Evolutionary conservation across 495 filamentous ascomycete genomes (phyloP).

Genomic region (Talaromyces nanjingensis): DNA sequence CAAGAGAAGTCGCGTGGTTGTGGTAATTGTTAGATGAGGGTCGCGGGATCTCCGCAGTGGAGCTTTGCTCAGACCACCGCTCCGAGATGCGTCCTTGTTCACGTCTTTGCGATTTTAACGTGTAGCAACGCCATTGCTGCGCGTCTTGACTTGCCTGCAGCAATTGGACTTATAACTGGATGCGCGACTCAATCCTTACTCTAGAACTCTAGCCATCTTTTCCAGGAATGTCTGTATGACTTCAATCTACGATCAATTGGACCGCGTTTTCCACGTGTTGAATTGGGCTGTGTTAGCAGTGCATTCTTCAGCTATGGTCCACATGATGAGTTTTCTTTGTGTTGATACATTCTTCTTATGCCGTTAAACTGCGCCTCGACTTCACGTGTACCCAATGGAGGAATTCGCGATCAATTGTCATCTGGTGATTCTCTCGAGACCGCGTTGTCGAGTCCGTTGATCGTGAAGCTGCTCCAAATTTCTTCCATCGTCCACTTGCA

Average conservation of each 20-base stretch:
- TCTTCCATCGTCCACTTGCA: neutral
- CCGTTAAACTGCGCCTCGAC: neutral
- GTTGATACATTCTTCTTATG: neutral
- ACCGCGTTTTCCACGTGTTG: constrained; percentile 8
- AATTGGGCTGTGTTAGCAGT: neutral
- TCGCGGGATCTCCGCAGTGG: constrained; percentile 5
- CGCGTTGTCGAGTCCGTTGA: neutral
- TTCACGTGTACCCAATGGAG: neutral
- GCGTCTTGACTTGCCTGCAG: neutral
- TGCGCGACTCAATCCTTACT: neutral
- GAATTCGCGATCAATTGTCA: neutral
- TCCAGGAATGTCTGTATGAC: neutral
- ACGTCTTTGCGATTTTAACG: constrained; percentile 3
- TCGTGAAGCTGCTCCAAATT: neutral
- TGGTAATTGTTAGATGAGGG: constrained; percentile 2
- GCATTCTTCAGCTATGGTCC: neutral
- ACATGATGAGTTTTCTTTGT: neutral
- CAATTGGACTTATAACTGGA: neutral
- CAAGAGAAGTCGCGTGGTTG: constrained; percentile 6
- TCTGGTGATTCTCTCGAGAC: neutral
- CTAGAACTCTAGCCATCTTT: neutral
- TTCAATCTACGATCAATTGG: neutral
- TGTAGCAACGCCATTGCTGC: neutral
- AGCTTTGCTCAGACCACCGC: constrained; percentile 7
- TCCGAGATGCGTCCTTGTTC: constrained; percentile 1